Base-by-base conservation (phyloP, 495 filamentous ascomycete species). In the Aspergillus avenaceus region DNA sequence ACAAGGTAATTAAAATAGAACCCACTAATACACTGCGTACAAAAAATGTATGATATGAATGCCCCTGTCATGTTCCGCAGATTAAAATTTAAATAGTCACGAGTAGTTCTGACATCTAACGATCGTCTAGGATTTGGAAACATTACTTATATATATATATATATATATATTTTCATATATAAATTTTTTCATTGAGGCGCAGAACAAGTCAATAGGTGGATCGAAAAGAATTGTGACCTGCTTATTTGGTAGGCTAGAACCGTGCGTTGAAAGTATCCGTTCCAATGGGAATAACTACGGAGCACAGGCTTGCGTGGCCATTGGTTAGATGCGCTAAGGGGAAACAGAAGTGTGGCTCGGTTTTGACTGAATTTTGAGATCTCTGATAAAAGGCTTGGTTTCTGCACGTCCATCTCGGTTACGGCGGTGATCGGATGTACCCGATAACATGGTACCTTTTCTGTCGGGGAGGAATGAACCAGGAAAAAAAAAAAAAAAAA, bases 401-500 rank as follows among this genome's bases (percentile, higher is more conserved):
- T 18, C 31, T 51, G 31, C 18, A 45, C 13, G 21, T 32, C 27
- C 21, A 0, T 51, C 41, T 38, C 48, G 36, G 48, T 41, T 44
- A 50, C 18, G 47, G 29, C 19, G 47, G 5, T 34, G 32, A 51
- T 51, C 49, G 49, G 49, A 38, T 45, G 29, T 45, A 51, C 41
- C 49, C 49, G 41, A 45, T 42, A 32, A 14, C 32, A 37, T 51
- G 49, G 49, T 44, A 51, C 29, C 5, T 27, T 37, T 44, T 44
- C 18, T 25, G 19, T 42, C 32, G 32, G 32, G 32, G 19, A 26
- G 6, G n/a, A 36, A 36, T 23, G 25, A 44, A 37, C 36, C 19
- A 11, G 23, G 18, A 21, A 18, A 46, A 19, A 41, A 19, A 4
- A 41, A 12, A 9, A 41, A 41, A n/a, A 41, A 21, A 27, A 23